Evolutionary conservation across 1,284 basidiomycete genomes (phyloP), one percentile per base, ranked within the genome.

Genomic region (Cutaneotrichosporon spelunceum): DNA sequence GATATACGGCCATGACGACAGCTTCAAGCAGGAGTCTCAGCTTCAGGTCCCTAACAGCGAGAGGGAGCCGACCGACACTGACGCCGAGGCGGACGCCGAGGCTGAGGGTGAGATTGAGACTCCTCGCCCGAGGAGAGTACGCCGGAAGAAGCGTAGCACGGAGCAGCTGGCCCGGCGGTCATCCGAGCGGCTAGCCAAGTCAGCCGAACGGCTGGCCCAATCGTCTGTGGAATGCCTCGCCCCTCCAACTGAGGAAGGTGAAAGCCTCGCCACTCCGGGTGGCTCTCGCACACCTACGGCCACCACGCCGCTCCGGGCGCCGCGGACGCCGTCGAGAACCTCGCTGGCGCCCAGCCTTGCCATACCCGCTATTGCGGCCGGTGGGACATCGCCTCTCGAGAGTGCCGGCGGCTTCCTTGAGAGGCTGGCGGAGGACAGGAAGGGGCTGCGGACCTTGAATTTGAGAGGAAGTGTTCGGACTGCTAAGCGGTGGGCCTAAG

Each of bases 11-110:
- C 19, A n/a, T 30, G 29, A 33, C 49, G 49, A 29, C 30, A 11
- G 6, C n/a, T 4, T 24, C 13, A 39, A 26, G 34, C 52, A 11
- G 30, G 30, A 33, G 13, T 5, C 30, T 33, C 30, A 33, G 30
- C 30, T 33, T 11, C 30, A 33, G 2, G 30, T 33, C 13, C 30
- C 30, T 11, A 33, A 33, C 30, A 33, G 8, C 8, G 30, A 33
- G 8, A 42, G n/a, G 39, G 39, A 42, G 39, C 19, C 39, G 13
- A 42, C 48, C 16, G 48, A 50, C 27, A 27, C 48, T 14, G 48
- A 56, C 36, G 53, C 16, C 6, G 36, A 54, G 9, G 36, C 36
- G 7, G 48, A 50, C 48, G 48, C 48, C 45, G 45, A 48, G 45
- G 45, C 45, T 19, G 48, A 50, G 48, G 19, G 24, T 11, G 48